Evolutionary conservation across 2,329 filamentous ascomycete species (phyloP), one percentile per base, ranked within the genome.

Genomic region (Fusarium goolgardi): DNA sequence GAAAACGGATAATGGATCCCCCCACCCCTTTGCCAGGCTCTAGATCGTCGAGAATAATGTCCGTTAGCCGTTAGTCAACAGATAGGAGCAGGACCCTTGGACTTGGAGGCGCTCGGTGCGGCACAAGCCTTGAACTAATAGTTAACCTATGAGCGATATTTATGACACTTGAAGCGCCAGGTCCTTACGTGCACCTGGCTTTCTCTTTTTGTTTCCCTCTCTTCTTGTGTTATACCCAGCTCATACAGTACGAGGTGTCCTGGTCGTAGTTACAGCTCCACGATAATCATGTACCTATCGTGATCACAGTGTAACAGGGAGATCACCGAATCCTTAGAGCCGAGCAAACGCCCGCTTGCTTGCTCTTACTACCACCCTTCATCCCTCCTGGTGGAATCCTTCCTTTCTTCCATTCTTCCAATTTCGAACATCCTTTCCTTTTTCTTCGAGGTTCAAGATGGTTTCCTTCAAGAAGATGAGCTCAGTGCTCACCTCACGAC

Each of bases 401-500:
- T 31, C 10, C 23, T 20, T 12, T 18, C 9, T 34, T 34, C 37
- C 11, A 37, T 15, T 46, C 40, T 35, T 3, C 15, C 32, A 27
- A 27, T 15, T 13, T 25, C 5, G 18, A 25, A 7, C 6, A 27
- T 11, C 6, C 20, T 6, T 40, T 18, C 12, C 16, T 23, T 21
- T 20, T 21, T 9, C 3, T 12, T 35, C 13, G 21, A 21, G 7
- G 11, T 12, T 40, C 55, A 65, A 20, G 5, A 65, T 63, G 52
- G 21, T 56, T 7, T 58, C 65, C 37, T 43, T 59, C 1, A 32
- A 15, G n/a, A 67, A 63, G 37, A 62, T 73, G 32, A 50, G 47
- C 16, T 66, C 57, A 6, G 45, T 52, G 29, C n/a, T 65, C 43
- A 63, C 34, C 46, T 73, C 70, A 25, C 75, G 72, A 10, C 64